Percentiles rank a stretch among this genome's conserved stretches.
These are phyloP conservation scores for Sergeia podlipaevii DNA, from an alignment of 208 protist species.

Conservation along the genomic window DNA sequence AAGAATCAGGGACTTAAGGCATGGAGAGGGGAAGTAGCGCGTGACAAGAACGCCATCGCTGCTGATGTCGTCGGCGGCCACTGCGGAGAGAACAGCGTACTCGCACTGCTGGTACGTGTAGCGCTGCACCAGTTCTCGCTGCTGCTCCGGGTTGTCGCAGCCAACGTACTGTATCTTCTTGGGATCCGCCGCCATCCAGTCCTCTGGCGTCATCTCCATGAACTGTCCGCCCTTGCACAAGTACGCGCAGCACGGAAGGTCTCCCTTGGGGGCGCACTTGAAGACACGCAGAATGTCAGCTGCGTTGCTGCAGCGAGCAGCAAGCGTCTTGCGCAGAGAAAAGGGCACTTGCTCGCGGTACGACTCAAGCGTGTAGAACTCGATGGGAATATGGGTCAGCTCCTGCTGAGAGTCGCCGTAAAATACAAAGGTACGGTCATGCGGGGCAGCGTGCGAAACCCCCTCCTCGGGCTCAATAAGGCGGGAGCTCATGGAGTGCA, in stretches of 20 bases:
- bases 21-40: slow-evolving; percentile 89
- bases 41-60: slow-evolving; percentile 90
- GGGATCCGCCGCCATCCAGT: slow-evolving; percentile 85
- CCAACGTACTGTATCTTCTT: slow-evolving; percentile 59
- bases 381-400: slow-evolving; percentile 86
- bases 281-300: slow-evolving; percentile 74
- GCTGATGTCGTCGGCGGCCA: slow-evolving; percentile 86
- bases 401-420: slow-evolving; percentile 72
- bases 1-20: slow-evolving; percentile 89
- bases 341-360: slow-evolving; percentile 91
- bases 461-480: slow-evolving; percentile 84
- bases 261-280: slow-evolving; percentile 68
- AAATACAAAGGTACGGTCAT: slow-evolving; percentile 88
- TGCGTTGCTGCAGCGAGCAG: slow-evolving; percentile 51
- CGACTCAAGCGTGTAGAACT: slow-evolving; percentile 92
- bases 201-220: slow-evolving; percentile 71
- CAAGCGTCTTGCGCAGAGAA: slow-evolving; percentile 78
- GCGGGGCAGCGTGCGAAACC: slow-evolving; percentile 16
- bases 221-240: slow-evolving; percentile 90
- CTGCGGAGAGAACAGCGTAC: slow-evolving; percentile 88
- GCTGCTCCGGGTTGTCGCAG: slow-evolving; percentile 62
- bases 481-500: slow-evolving; percentile 82
- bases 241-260: slow-evolving; percentile 71
- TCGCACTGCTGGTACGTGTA: slow-evolving; percentile 88
- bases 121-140: slow-evolving; percentile 65